phyloP scores from a whole-genome alignment of 495 filamentous ascomycete species.

The Ramalina peruviana region DNA sequence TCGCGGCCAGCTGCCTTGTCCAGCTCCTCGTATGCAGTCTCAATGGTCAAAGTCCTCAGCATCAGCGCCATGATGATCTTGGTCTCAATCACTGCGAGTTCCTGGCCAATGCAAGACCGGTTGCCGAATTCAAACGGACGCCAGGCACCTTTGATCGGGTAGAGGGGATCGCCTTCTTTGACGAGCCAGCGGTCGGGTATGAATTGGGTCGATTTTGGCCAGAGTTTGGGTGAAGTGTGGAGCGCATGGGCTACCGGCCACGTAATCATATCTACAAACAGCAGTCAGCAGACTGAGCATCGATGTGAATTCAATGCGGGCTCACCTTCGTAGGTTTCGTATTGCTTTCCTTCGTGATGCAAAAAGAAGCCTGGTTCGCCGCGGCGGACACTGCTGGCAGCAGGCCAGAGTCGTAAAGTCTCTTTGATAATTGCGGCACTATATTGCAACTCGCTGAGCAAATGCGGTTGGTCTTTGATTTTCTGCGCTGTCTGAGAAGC shows the following conservation, averaged over 20 bases:
- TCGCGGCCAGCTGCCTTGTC: neutral
- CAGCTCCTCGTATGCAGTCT: slow-evolving; percentile 28
- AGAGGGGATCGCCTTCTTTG: slow-evolving; percentile 5
- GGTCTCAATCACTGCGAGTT: slow-evolving; percentile 35
- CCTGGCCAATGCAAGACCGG: slow-evolving; percentile 39
- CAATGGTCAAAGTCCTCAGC: slow-evolving; percentile 32
- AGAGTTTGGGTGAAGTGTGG: slow-evolving; percentile 4
- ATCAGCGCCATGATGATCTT: slow-evolving; percentile 31
- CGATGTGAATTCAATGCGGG: too few relatives aligned
- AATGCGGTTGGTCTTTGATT: slow-evolving; percentile 7
- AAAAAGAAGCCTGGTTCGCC: slow-evolving; percentile 6
- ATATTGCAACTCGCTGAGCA: slow-evolving; percentile 9
- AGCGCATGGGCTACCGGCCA: slow-evolving; percentile 5
- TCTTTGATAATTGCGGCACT: slow-evolving; percentile 12
- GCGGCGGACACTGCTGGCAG: slow-evolving; percentile 6
- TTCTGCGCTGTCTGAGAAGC: neutral
- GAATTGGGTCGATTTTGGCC: slow-evolving; percentile 13
- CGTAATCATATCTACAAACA: neutral
- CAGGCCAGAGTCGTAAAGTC: slow-evolving; percentile 11
- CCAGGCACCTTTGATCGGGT: slow-evolving; percentile 29
- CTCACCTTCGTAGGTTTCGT: slow-evolving; percentile 4
- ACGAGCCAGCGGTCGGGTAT: slow-evolving; percentile 17
- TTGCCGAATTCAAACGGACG: slow-evolving; percentile 40
- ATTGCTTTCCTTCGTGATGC: slow-evolving; percentile 5
- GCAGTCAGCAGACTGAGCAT: neutral